Conservation (phyloP, 2,329 filamentous ascomycete genomes). For the Cadophora malorum region DNA sequence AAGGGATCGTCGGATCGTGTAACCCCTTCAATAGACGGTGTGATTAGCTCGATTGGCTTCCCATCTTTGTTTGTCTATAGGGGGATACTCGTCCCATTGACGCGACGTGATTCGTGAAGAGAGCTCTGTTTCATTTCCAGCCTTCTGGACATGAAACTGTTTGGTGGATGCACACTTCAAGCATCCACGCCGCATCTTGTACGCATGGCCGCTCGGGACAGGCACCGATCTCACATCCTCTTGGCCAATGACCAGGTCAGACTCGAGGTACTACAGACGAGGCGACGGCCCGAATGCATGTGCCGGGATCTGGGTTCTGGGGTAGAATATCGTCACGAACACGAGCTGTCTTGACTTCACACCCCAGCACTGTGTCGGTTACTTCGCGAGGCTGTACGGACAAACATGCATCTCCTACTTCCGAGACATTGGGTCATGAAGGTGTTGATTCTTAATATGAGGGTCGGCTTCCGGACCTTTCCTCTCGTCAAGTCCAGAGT, state of each 20-base stretch:
- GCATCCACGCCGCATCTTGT: background rate
- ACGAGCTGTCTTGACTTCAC: background rate
- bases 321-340: background rate
- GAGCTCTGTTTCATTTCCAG: background rate
- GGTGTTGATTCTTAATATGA: background rate
- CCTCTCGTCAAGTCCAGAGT: background rate
- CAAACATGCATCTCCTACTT: background rate
- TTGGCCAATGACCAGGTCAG: background rate
- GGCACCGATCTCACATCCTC: background rate
- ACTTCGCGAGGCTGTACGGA: background rate
- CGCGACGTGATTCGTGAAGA: background rate
- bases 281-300: constrained; percentile 15
- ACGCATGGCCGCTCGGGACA: background rate
- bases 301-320: background rate
- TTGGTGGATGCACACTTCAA: background rate
- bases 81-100: background rate
- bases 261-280: background rate
- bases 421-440: constrained; percentile 12
- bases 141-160: background rate
- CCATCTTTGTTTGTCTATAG: background rate
- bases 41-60: background rate
- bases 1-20: constrained; percentile 11
- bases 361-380: background rate
- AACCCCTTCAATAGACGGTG: constrained; percentile 5
- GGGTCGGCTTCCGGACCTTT: background rate